Conservation (phyloP, 1,284 basidiomycete genomes). For the Phellopilus nigrolimitatus region DNA sequence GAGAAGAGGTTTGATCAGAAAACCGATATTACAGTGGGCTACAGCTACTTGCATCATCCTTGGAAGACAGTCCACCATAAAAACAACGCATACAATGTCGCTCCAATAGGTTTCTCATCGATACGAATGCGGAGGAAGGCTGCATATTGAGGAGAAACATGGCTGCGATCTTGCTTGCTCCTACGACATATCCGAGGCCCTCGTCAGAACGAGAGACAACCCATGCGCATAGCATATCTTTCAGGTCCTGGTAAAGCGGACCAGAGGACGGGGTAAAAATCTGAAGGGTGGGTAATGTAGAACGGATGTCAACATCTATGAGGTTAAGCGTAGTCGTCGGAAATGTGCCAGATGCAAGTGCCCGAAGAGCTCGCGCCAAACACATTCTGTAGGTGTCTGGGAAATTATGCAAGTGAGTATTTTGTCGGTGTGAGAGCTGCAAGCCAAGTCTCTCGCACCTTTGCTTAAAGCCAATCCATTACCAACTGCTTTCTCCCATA, state of each 20-base stretch:
- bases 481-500: slow-evolving; percentile 89
- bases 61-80: slow-evolving; percentile 63
- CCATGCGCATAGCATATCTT: slow-evolving; percentile 88
- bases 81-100: slow-evolving; percentile 84
- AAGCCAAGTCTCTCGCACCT: slow-evolving; percentile 44
- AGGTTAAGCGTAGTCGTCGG: slow-evolving; percentile 62
- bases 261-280: slow-evolving; percentile 78
- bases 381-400: slow-evolving; percentile 78
- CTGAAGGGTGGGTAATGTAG: slow-evolving; percentile 83
- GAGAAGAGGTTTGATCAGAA: slow-evolving; percentile 28
- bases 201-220: slow-evolving; percentile 87
- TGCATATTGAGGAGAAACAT: slow-evolving; percentile 90
- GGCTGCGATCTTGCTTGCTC: slow-evolving; percentile 74
- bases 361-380: slow-evolving; percentile 68
- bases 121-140: slow-evolving; percentile 74
- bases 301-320: slow-evolving; percentile 78
- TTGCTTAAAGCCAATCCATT: slow-evolving; percentile 85
- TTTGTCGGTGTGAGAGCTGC: not conserved
- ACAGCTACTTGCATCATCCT: slow-evolving; percentile 69
- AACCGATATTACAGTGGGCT: slow-evolving; percentile 9
- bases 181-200: slow-evolving; percentile 71
- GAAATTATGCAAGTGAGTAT: slow-evolving; percentile 8
- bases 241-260: slow-evolving; percentile 83
- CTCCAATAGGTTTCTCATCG: slow-evolving; percentile 85
- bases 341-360: slow-evolving; percentile 67